A percentile compares a stretch with the other conserved stretches of the same genome.
Evolutionary conservation across 2,329 filamentous ascomycete genomes (phyloP).

Genomic region (Aspergillus jensenii): DNA sequence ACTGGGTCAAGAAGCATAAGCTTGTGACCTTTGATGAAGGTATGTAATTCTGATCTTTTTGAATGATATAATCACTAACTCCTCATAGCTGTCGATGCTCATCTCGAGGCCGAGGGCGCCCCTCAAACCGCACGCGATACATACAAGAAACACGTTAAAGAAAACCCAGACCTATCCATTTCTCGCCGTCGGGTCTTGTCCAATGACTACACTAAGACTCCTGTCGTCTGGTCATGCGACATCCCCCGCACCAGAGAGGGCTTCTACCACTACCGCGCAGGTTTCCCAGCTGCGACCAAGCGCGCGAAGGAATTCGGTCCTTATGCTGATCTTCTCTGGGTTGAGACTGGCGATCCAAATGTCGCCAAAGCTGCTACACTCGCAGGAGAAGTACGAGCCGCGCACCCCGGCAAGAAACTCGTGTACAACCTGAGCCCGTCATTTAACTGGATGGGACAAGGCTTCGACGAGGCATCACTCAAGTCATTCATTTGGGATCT

Average conservation of each 20-base stretch:
- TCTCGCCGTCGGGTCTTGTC: constrained; percentile 74
- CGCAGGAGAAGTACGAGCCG: constrained; percentile 69
- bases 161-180: constrained; percentile 73
- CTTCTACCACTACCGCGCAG: constrained; percentile 56
- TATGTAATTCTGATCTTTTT: constrained; percentile 18
- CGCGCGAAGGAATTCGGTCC: constrained; percentile 88
- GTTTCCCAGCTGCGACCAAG: constrained; percentile 85
- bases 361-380: constrained; percentile 75
- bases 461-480: constrained; percentile 78
- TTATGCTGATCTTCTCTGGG: constrained; percentile 93
- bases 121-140: constrained; percentile 62
- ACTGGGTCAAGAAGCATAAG: constrained; percentile 83
- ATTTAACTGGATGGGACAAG: constrained; percentile 98
- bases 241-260: constrained; percentile 90
- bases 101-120: constrained; percentile 67
- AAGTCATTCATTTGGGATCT: constrained; percentile 97
- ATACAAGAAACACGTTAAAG: constrained; percentile 63
- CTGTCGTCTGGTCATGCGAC: constrained; percentile 85
- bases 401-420: constrained; percentile 76
- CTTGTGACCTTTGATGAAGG: constrained; percentile 88
- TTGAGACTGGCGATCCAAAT: constrained; percentile 88
- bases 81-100: constrained; percentile 66
- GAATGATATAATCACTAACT: constrained; percentile 7
- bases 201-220: constrained; percentile 62
- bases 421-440: constrained; percentile 96